phyloP scores from a whole-genome alignment of 2,329 filamentous ascomycete species.

The Botrytis aclada region DNA sequence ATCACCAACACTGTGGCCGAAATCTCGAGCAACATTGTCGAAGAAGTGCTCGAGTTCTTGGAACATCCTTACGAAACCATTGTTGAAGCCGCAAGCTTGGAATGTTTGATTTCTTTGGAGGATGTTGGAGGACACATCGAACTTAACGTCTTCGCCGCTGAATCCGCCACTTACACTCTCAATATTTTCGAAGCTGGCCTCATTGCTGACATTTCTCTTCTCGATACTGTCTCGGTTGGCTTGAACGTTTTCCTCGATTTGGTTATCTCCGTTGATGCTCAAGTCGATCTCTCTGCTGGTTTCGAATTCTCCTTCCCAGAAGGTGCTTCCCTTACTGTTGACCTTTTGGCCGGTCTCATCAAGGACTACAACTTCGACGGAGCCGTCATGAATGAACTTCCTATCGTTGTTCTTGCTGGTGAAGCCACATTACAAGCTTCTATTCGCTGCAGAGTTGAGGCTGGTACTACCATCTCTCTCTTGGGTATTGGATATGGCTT shows the following conservation, averaged over 20 bases:
- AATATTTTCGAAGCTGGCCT: constrained; percentile 26
- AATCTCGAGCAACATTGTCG: constrained; percentile 18
- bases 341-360: constrained; percentile 29
- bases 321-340: constrained; percentile 29
- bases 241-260: constrained; percentile 29
- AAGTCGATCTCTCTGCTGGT: constrained; percentile 27
- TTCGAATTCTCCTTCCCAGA: constrained; percentile 32
- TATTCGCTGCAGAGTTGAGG: constrained; percentile 28
- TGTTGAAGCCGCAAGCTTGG: constrained; percentile 23
- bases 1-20: constrained; percentile 28
- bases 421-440: constrained; percentile 27
- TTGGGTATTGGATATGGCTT: constrained; percentile 28
- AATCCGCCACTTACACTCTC: constrained; percentile 25
- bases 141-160: constrained; percentile 25
- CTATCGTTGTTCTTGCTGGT: constrained; percentile 26
- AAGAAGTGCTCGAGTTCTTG: constrained; percentile 25
- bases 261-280: constrained; percentile 27
- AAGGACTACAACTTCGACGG: constrained; percentile 25
- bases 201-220: constrained; percentile 22
- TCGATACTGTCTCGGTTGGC: constrained; percentile 27
- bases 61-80: constrained; percentile 25
- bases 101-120: constrained; percentile 27
- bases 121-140: constrained; percentile 29
- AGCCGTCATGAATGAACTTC: constrained; percentile 25
- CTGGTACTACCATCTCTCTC: constrained; percentile 28